Conservation (phyloP, 2,329 filamentous ascomycete species). For the Ceratocystiopsis brevicomis region DNA sequence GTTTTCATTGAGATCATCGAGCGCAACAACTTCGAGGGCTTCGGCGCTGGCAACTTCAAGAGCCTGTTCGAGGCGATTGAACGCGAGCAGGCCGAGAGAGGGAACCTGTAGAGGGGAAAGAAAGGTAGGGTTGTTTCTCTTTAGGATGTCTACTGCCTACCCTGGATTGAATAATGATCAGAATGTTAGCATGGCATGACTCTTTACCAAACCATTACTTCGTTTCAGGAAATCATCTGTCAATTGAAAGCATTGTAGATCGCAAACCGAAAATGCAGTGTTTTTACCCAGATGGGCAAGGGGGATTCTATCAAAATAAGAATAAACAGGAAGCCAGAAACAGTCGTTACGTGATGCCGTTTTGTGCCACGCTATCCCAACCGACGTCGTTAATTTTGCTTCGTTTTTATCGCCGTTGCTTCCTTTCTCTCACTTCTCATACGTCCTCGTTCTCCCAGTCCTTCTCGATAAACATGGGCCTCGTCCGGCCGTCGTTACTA, state of each 20-base stretch:
- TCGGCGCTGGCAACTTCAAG: constrained; percentile 92
- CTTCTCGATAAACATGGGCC: constrained; percentile 41
- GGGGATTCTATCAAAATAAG: no score
- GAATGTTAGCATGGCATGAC: no score
- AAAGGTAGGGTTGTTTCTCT: constrained; percentile 10
- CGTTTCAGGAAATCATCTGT: no score
- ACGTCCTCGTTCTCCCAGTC: constrained; percentile 51
- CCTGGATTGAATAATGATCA: no score
- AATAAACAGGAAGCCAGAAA: no score
- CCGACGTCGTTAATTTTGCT: background rate
- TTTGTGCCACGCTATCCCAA: background rate
- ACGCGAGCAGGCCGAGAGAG: constrained; percentile 69
- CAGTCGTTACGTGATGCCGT: background rate
- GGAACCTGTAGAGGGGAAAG: constrained; percentile 45
- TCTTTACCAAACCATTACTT: no score
- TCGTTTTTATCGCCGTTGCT: background rate
- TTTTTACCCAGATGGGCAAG: no score
- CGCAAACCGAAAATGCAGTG: no score
- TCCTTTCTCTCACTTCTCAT: constrained; percentile 10
- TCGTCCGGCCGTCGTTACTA: constrained; percentile 16
- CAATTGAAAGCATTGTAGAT: no score
- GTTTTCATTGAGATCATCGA: constrained; percentile 96
- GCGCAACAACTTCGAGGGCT: constrained; percentile 74
- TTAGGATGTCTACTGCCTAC: background rate
- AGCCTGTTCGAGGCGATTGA: constrained; percentile 90